Conservation (phyloP, 129 eudicot genomes). For the Pittosporum tobira region DNA sequence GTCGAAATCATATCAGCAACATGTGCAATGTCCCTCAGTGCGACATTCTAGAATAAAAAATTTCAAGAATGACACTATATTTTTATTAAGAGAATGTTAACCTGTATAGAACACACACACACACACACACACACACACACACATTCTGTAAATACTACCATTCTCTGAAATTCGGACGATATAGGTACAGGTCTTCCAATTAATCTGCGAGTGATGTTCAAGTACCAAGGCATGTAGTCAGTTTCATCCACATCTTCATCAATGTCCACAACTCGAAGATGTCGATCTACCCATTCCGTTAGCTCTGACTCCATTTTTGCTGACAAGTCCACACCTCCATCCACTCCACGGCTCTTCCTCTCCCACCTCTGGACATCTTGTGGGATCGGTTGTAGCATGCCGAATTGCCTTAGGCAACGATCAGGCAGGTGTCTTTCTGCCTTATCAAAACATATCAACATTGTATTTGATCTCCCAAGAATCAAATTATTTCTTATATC, state of each 20-base stretch:
- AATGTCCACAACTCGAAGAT: slow-evolving; percentile 63
- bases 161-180: slow-evolving; percentile 80
- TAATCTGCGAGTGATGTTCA: slow-evolving; percentile 61
- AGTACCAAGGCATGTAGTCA: slow-evolving; percentile 80
- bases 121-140: too few relatives aligned
- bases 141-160: too few relatives aligned
- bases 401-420: slow-evolving; percentile 89
- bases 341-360: slow-evolving; percentile 96
- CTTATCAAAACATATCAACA: slow-evolving; percentile 92
- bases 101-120: too few relatives aligned
- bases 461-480: slow-evolving; percentile 88
- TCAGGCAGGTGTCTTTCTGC: slow-evolving; percentile 98
- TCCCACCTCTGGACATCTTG: slow-evolving; percentile 86
- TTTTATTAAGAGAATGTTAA: too few relatives aligned
- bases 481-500: slow-evolving; percentile 50
- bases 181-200: slow-evolving; percentile 85
- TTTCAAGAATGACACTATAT: not conserved
- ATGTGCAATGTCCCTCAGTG: slow-evolving; percentile 12
- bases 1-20: slow-evolving; percentile 28
- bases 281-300: slow-evolving; percentile 76
- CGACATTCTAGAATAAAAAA: slow-evolving; percentile 3
- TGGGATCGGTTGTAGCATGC: slow-evolving; percentile 69
- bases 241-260: slow-evolving; percentile 67
- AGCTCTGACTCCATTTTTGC: slow-evolving; percentile 57
- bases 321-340: slow-evolving; percentile 87